Conservation (phyloP, 805 yeast species). For the Komagataella pseudopastoris region DNA sequence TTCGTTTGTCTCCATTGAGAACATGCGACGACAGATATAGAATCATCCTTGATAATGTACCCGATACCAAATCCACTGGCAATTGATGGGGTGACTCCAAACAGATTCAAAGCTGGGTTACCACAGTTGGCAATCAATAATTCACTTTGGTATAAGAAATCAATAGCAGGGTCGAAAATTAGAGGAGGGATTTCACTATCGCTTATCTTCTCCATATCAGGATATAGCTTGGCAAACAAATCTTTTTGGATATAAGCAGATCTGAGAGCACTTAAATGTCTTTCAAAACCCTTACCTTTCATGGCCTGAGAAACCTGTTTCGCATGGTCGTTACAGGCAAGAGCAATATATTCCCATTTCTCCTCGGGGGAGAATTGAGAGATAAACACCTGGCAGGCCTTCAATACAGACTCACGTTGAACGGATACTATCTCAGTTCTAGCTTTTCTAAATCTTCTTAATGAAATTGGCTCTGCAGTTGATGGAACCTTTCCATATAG, state of each 20-base stretch:
- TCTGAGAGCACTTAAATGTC: slow-evolving; percentile 54
- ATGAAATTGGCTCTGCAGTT: slow-evolving; percentile 38
- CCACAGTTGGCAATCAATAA: slow-evolving; percentile 40
- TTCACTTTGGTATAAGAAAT: slow-evolving; percentile 21
- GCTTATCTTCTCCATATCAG: slow-evolving; percentile 22
- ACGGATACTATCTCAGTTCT: slow-evolving; percentile 59
- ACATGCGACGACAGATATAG: slow-evolving; percentile 34
- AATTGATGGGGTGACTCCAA: slow-evolving; percentile 48
- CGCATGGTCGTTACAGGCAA: slow-evolving; percentile 39
- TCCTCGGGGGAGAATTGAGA: slow-evolving; percentile 32
- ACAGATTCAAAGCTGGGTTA: slow-evolving; percentile 41
- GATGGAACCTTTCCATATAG: slow-evolving; percentile 33
- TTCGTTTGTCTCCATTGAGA: slow-evolving; percentile 50
- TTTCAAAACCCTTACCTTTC: slow-evolving; percentile 56
- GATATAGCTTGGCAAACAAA: slow-evolving; percentile 28
- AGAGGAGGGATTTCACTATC: slow-evolving; percentile 23
- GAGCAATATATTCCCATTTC: slow-evolving; percentile 36
- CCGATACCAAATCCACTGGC: slow-evolving; percentile 49
- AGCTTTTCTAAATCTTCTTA: slow-evolving; percentile 52
- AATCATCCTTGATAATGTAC: slow-evolving; percentile 37
- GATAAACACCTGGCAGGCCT: slow-evolving; percentile 49
- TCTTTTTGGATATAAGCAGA: slow-evolving; percentile 39
- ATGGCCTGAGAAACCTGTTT: slow-evolving; percentile 35
- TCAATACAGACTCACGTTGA: slow-evolving; percentile 37
- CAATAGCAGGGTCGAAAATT: slow-evolving; percentile 27